Evolutionary conservation across 1,284 basidiomycete species (phyloP).

Genomic region (Afroboletus lepidellus): DNA sequence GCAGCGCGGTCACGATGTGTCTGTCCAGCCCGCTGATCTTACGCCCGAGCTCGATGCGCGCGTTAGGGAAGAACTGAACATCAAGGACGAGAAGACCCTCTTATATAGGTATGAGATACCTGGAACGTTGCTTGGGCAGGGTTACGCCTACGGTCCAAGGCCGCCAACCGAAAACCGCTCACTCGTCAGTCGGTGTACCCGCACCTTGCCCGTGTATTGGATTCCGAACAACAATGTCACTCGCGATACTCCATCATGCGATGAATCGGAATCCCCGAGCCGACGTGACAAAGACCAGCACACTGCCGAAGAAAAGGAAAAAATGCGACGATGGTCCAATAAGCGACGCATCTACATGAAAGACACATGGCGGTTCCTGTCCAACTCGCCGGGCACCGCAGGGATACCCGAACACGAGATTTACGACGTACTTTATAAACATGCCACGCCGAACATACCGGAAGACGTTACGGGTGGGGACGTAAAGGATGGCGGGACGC

Average conservation of each 20-base stretch:
- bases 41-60: neutral
- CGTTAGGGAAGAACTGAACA: neutral
- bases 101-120: conserved; percentile 3
- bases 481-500: neutral
- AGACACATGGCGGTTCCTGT: neutral
- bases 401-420: conserved; percentile 16
- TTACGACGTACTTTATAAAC: conserved; percentile 17
- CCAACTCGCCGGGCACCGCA: neutral
- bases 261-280: neutral
- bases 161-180: neutral
- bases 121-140: neutral
- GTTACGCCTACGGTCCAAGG: neutral
- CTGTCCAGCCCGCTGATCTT: neutral
- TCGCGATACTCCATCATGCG: neutral
- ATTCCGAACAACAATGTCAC: neutral
- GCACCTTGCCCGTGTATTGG: neutral
- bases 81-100: too few species aligned
- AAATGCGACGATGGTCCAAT: neutral
- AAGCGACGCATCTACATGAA: neutral
- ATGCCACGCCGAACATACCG: neutral
- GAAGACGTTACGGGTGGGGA: neutral
- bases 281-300: too few species aligned
- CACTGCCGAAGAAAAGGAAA: neutral
- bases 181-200: neutral
- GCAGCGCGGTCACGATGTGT: neutral